phyloP scores from a whole-genome alignment of 2,329 filamentous ascomycete species.

The Thermothelomyces thermophilus region DNA sequence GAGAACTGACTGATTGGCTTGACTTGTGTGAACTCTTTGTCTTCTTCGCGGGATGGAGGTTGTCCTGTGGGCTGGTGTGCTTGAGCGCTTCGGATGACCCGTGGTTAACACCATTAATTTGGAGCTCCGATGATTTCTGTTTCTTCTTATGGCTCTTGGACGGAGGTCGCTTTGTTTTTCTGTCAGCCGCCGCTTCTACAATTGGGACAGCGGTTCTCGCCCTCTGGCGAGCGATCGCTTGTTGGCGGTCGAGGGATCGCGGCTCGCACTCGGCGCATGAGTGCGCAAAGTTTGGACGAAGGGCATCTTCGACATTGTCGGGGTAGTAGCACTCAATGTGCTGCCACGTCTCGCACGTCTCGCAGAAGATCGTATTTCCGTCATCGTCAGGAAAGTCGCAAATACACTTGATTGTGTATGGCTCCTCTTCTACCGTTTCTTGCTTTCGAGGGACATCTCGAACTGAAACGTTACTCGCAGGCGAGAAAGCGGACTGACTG shows the following conservation, averaged over 20 bases:
- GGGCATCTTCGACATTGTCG: conserved; percentile 61
- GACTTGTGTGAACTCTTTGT: conserved; percentile 74
- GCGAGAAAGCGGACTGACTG: conserved; percentile 43
- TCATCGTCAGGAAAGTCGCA: conserved; percentile 92
- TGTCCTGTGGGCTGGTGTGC: conserved; percentile 39
- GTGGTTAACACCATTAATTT: conserved; percentile 59
- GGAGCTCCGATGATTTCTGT: conserved; percentile 60
- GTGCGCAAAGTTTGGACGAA: conserved; percentile 68
- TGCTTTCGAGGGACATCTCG: conserved; percentile 41
- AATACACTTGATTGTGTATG: conserved; percentile 96
- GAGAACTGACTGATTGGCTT: conserved; percentile 68
- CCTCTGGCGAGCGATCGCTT: conserved; percentile 67
- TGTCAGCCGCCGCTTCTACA: conserved; percentile 49
- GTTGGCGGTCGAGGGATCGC: conserved; percentile 62
- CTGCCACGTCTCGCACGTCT: conserved; percentile 94
- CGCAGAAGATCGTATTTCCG: conserved; percentile 95
- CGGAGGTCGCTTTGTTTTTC: conserved; percentile 66
- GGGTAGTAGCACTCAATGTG: conserved; percentile 96
- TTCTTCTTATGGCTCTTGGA: conserved; percentile 88
- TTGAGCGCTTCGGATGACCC: conserved; percentile 45
- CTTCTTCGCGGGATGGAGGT: conserved; percentile 63
- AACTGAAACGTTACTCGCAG: conserved; percentile 33
- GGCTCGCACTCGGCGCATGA: conserved; percentile 86
- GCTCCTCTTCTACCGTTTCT: conserved; percentile 65
- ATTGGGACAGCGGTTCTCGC: conserved; percentile 44